These are phyloP conservation scores for Saccharomycopsis vini DNA, from an alignment of 805 yeast species.

Conservation along the genomic window DNA sequence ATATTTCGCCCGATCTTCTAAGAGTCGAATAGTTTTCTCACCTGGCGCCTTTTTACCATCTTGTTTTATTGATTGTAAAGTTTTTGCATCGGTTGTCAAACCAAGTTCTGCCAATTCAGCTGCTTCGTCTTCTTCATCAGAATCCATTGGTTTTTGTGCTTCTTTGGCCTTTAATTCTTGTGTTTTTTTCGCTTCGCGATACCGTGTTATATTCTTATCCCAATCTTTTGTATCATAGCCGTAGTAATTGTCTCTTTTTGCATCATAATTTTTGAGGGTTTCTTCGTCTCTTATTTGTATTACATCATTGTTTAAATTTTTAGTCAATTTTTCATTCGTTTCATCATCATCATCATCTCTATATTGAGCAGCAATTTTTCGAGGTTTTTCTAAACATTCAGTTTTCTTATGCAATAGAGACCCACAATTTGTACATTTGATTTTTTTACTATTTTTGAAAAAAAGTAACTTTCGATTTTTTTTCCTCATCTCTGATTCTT, in stretches of 20 bases:
- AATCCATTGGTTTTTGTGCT: neutral
- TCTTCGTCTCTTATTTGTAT: constrained; percentile 11
- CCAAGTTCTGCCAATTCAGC: constrained; percentile 28
- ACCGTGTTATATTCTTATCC: constrained; percentile 33
- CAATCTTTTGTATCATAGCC: constrained; percentile 43
- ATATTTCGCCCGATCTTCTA: constrained; percentile 46
- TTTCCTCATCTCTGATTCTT: neutral
- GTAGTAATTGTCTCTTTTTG: constrained; percentile 50
- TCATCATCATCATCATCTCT: constrained; percentile 17
- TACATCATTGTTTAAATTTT: too few relatives aligned
- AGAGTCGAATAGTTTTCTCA: constrained; percentile 36
- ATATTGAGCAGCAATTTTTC: constrained; percentile 22
- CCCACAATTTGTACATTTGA: constrained; percentile 32
- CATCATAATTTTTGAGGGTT: constrained; percentile 34
- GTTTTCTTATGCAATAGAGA: constrained; percentile 25
- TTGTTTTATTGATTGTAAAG: constrained; percentile 19
- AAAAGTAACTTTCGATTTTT: constrained; percentile 7
- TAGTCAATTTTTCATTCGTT: constrained; percentile 19
- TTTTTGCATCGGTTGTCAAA: constrained; percentile 12
- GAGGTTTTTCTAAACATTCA: constrained; percentile 33
- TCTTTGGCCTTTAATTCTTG: neutral
- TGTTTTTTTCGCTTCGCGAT: constrained; percentile 14
- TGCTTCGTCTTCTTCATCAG: constrained; percentile 26
- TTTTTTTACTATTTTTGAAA: constrained; percentile 16
- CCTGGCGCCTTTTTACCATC: constrained; percentile 14